Percentiles rank a stretch among this genome's conserved stretches.
These are phyloP conservation scores for Uronychia binucleata DNA, from an alignment of 73 alveolate species.

Conservation along the genomic window DNA sequence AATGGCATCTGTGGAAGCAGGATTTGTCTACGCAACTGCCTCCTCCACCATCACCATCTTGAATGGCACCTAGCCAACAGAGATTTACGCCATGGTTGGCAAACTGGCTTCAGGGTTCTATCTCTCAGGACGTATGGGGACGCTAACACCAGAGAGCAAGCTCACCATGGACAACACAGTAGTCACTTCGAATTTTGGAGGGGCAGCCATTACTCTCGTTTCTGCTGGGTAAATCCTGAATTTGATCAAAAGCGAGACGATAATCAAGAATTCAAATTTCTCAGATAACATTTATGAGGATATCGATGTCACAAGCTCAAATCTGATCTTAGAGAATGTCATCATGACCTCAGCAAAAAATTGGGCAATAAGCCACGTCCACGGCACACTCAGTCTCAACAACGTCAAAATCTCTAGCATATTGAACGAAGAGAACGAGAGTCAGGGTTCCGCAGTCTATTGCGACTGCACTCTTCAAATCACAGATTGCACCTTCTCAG, in stretches of 20 bases:
- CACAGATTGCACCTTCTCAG: neutral
- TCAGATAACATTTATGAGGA: neutral
- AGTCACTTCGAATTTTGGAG: neutral
- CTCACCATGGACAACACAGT: neutral
- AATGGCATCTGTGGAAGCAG: too few species aligned
- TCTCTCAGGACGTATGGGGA: neutral
- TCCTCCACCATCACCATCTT: neutral
- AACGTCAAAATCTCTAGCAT: neutral
- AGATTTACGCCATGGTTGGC: neutral
- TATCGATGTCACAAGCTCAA: too few species aligned
- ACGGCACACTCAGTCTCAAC: neutral
- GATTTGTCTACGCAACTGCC: neutral
- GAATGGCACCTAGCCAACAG: neutral
- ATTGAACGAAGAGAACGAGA: neutral
- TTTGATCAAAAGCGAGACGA: neutral
- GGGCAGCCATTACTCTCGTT: neutral
- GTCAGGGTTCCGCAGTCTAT: neutral
- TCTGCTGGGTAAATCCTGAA: neutral
- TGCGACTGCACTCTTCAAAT: neutral
- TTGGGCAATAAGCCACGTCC: too few species aligned
- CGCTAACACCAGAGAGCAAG: neutral
- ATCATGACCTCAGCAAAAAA: too few species aligned
- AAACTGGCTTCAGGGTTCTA: neutral
- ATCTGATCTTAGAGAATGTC: too few species aligned
- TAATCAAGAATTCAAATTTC: neutral